A percentile compares a stretch with the other conserved stretches of the same genome.
phyloP scores from a whole-genome alignment of 2,329 filamentous ascomycete species.

The Huntiella savannae region DNA sequence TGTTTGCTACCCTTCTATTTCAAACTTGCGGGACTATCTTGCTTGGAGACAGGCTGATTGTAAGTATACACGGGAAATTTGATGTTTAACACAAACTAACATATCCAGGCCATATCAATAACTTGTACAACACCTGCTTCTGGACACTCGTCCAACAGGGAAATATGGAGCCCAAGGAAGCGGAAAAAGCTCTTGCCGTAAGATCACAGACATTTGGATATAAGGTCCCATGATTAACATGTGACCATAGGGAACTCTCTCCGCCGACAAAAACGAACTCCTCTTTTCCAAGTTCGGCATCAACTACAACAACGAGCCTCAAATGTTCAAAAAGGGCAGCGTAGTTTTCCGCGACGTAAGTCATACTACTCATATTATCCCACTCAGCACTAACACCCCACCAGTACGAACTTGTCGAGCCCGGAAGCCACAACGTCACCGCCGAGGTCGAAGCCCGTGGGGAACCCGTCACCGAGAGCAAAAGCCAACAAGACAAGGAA shows the following conservation, averaged over 20 bases:
- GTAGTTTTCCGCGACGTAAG: slow-evolving; percentile 67
- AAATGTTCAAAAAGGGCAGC: slow-evolving; percentile 86
- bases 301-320: slow-evolving; percentile 93
- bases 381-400: background rate
- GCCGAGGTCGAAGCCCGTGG: slow-evolving; percentile 27
- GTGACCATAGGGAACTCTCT: slow-evolving; percentile 50
- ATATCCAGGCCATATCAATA: slow-evolving; percentile 73
- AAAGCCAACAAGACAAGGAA: slow-evolving; percentile 67
- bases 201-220: slow-evolving; percentile 12
- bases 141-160: slow-evolving; percentile 73
- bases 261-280: slow-evolving; percentile 89
- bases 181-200: slow-evolving; percentile 63
- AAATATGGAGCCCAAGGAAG: slow-evolving; percentile 55
- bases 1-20: slow-evolving; percentile 67
- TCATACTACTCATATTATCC: slow-evolving; percentile 4
- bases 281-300: slow-evolving; percentile 74
- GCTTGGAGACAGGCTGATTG: slow-evolving; percentile 96
- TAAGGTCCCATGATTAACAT: slow-evolving; percentile 12
- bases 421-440: slow-evolving; percentile 26
- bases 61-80: slow-evolving; percentile 23
- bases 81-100: background rate
- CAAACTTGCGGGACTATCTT: slow-evolving; percentile 82
- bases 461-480: slow-evolving; percentile 43
- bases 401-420: slow-evolving; percentile 53
- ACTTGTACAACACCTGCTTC: slow-evolving; percentile 94